Evolutionary conservation across 305 asterid species (phyloP).

Genomic region (Euphrasia arctica): DNA sequence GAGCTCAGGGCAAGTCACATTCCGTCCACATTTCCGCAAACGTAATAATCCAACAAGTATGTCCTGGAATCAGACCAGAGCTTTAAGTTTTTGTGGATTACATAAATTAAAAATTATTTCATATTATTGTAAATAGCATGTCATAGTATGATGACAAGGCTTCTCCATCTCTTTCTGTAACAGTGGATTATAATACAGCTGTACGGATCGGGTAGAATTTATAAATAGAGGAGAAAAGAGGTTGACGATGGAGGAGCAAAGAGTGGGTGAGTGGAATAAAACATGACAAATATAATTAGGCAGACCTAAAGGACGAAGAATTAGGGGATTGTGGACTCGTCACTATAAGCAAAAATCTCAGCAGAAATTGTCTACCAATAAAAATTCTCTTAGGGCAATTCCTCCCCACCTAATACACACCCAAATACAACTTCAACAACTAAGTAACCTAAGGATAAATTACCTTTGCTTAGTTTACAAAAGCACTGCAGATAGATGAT

Average conservation of each 20-base stretch:
- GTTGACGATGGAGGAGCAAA: neutral
- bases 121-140: neutral
- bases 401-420: neutral
- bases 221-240: neutral
- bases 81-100: neutral
- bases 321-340: too few species aligned
- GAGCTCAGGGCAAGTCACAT: constrained; percentile 84
- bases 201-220: neutral
- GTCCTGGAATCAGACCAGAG: constrained; percentile 49
- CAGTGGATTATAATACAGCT: neutral
- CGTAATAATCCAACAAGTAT: constrained; percentile 92
- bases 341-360: too few species aligned
- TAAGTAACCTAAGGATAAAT: neutral
- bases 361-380: constrained; percentile 1
- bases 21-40: constrained; percentile 80
- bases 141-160: neutral
- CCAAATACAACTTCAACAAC: neutral
- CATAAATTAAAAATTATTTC: neutral
- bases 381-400: neutral
- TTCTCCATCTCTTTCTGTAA: neutral
- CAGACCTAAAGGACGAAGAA: too few species aligned
- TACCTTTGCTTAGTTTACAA: neutral
- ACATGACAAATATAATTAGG: neutral
- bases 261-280: neutral
- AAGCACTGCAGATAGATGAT: neutral